These are phyloP conservation scores for Didymosphaeria variabile DNA, from an alignment of 2,329 filamentous ascomycete species.

Conservation along the genomic window DNA sequence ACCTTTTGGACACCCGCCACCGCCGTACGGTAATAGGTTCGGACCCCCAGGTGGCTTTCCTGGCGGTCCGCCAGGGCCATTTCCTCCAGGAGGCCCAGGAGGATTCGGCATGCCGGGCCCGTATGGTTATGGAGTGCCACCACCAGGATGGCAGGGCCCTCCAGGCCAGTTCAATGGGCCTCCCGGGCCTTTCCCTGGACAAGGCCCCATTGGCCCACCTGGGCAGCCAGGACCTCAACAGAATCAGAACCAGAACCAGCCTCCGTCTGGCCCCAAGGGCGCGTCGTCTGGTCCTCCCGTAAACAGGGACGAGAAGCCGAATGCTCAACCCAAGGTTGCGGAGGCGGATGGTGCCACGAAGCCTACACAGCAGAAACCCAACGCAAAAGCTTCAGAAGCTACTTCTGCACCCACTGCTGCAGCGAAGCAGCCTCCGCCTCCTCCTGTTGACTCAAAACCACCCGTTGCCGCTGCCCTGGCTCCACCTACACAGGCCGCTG, in stretches of 20 bases:
- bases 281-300: slow-evolving; percentile 39
- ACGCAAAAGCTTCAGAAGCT: slow-evolving; percentile 50
- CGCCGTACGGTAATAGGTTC: slow-evolving; percentile 54
- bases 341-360: slow-evolving; percentile 59
- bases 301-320: slow-evolving; percentile 40
- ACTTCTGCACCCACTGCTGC: slow-evolving; percentile 50
- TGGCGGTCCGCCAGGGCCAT: slow-evolving; percentile 48
- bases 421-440: slow-evolving; percentile 64
- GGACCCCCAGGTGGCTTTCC: slow-evolving; percentile 58
- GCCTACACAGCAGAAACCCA: slow-evolving; percentile 64
- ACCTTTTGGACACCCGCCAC: slow-evolving; percentile 51
- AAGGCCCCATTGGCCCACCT: slow-evolving; percentile 66
- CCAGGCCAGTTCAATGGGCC: slow-evolving; percentile 78
- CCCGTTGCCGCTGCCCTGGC: slow-evolving; percentile 66
- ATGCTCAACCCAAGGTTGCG: slow-evolving; percentile 47
- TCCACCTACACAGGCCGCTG: slow-evolving; percentile 53
- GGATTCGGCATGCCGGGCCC: slow-evolving; percentile 73
- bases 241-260: slow-evolving; percentile 49
- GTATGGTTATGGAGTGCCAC: slow-evolving; percentile 79
- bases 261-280: slow-evolving; percentile 49
- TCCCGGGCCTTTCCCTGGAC: slow-evolving; percentile 70
- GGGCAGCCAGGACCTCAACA: slow-evolving; percentile 53
- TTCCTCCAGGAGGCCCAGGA: slow-evolving; percentile 56
- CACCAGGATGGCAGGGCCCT: slow-evolving; percentile 77
- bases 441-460: slow-evolving; percentile 74